Percentiles rank a stretch among this genome's conserved stretches.
These are phyloP conservation scores for Serendipita sp. DNA, from an alignment of 768 basidiomycete genomes.

Conservation along the genomic window DNA sequence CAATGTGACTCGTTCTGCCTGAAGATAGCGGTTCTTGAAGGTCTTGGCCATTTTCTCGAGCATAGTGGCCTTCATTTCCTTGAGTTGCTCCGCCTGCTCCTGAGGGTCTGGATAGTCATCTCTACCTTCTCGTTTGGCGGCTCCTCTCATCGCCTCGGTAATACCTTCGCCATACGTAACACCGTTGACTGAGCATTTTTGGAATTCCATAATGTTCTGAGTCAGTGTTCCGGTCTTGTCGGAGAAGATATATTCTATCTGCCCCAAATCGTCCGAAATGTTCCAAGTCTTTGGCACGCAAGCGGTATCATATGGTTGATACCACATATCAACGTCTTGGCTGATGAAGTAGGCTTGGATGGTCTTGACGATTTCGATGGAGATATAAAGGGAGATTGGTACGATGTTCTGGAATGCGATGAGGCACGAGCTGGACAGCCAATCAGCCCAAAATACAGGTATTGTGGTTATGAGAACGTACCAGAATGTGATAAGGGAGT, in stretches of 20 bases:
- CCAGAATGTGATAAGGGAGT: constrained; percentile 83
- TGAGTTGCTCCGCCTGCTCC: constrained; percentile 54
- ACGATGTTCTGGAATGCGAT: constrained; percentile 97
- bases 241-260: constrained; percentile 90
- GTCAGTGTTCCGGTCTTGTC: constrained; percentile 97
- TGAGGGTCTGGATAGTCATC: constrained; percentile 47
- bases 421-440: constrained; percentile 53
- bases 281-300: constrained; percentile 98
- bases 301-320: constrained; percentile 65
- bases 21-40: constrained; percentile 82
- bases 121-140: constrained; percentile 67
- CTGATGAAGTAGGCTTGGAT: constrained; percentile 95
- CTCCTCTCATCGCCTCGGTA: constrained; percentile 89
- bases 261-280: constrained; percentile 94
- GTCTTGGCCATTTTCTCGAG: constrained; percentile 49
- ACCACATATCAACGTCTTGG: constrained; percentile 95
- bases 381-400: constrained; percentile 90
- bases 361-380: constrained; percentile 95
- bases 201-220: constrained; percentile 98
- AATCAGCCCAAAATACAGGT: constrained; percentile 8
- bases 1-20: constrained; percentile 67
- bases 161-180: constrained; percentile 82
- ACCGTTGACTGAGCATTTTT: constrained; percentile 81
- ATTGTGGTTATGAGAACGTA: constrained; percentile 27
- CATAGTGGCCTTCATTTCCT: constrained; percentile 59